Evolutionary conservation across 768 basidiomycete genomes (phyloP), one percentile per base, ranked within the genome.

Genomic region (Suillus spraguei): DNA sequence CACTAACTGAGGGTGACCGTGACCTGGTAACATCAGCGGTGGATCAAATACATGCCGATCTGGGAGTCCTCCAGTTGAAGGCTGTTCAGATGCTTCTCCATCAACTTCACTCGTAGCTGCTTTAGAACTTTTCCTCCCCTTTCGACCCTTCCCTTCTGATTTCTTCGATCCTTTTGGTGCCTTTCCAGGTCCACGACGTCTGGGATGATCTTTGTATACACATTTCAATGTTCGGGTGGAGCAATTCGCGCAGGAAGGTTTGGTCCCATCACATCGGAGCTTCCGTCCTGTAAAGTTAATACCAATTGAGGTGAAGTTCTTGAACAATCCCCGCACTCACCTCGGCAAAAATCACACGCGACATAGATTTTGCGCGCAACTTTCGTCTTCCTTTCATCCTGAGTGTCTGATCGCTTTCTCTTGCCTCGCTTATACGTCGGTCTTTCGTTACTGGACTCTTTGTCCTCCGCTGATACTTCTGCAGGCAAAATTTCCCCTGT

Each of bases 281-380:
- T 93, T 93, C 61, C 91, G 85, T 50, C 83, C 91, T 93, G 52
- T 47, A 47, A 60, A 22, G 33, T 41, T 13, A 41, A 22, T 38
- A 8, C 22, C 38, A 28, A 28, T 55, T 11, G 39, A 56, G 16
- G 17, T 39, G 17, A 52, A 17, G 36, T 39, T 35, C 50, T 56
- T 59, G 38, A 32, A n/a, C 38, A 60, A 41, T 58, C 24, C 28
- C 14, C 17, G 24, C 54, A 70, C 82, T 78, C 67, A 87, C 91
- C 82, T 83, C 91, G 82, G 78, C 91, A 93, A 73, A 91, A 91
- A 75, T 89, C 80, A 77, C 91, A 93, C 63, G 91, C 91, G 41
- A 92, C 68, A 52, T 76, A 76, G 63, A 76, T 77, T 66, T 75
- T 75, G 42, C 69, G 69, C 5, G 22, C 56, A 2, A 56, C 67